phyloP scores from a whole-genome alignment of 257 asterid genomes.

The Striga asiatica region DNA sequence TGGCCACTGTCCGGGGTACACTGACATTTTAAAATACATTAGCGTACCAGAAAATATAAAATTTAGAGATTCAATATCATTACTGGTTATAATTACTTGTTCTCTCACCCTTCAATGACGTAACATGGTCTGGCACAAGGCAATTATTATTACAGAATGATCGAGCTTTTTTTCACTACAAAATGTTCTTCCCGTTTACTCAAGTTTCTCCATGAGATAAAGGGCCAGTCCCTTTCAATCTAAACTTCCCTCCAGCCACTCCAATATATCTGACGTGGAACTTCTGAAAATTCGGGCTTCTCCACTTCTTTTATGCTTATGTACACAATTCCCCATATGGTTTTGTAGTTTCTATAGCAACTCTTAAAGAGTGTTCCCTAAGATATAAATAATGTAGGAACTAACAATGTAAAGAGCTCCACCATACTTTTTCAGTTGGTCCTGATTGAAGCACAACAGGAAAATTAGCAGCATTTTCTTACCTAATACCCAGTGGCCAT shows the following conservation, averaged over 20 bases:
- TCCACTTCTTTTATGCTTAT: not conserved
- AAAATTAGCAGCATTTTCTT: not conserved
- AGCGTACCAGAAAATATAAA: no score
- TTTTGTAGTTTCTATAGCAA: not conserved
- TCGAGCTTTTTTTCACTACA: no score
- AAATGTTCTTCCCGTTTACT: no score
- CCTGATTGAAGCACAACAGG: not conserved
- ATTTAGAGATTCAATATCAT: no score
- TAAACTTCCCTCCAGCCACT: no score
- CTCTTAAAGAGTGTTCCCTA: not conserved
- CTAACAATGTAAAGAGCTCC: not conserved
- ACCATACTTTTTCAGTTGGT: not conserved
- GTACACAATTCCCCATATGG: not conserved
- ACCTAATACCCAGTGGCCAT: not conserved
- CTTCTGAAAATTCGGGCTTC: not conserved
- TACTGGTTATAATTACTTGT: no score
- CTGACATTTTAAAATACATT: no score
- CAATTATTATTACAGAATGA: no score
- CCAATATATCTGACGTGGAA: not conserved
- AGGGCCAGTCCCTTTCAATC: no score
- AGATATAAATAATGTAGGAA: not conserved
- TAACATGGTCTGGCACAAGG: no score
- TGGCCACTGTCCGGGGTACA: no score
- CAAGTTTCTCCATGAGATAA: not conserved
- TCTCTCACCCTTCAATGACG: no score